Percentiles rank a stretch among this genome's conserved stretches.
These are phyloP conservation scores for Sindora glabra DNA, from an alignment of 306 rosid genomes.

Conservation along the genomic window DNA sequence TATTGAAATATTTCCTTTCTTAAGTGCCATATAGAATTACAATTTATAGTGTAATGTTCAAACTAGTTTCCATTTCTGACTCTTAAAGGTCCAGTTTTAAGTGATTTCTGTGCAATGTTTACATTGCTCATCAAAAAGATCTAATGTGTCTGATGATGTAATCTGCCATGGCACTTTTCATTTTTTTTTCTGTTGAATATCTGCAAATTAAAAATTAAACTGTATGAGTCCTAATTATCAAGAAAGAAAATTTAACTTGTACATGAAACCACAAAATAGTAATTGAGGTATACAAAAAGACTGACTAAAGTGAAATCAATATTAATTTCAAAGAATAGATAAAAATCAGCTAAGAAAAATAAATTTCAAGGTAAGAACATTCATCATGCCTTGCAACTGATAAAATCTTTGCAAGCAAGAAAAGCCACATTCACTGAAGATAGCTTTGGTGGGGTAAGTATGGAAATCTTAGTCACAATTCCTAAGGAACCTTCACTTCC, in stretches of 20 bases:
- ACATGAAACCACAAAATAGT: too few species aligned
- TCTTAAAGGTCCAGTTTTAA: background rate
- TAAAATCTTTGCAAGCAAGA: constrained; percentile 77
- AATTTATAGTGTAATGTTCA: too few species aligned
- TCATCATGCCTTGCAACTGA: constrained; percentile 68
- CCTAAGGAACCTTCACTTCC: constrained; percentile 99
- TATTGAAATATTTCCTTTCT: background rate
- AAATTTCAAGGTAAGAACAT: constrained; percentile 15
- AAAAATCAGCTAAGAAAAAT: background rate
- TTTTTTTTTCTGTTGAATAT: background rate
- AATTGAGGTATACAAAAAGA: too few species aligned
- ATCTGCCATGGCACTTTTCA: background rate
- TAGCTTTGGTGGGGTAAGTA: constrained; percentile 87
- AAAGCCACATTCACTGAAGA: constrained; percentile 75
- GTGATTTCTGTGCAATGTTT: background rate
- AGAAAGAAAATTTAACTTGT: too few species aligned
- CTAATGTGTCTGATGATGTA: background rate
- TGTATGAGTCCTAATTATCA: background rate
- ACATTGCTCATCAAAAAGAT: background rate
- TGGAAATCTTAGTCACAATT: constrained; percentile 83
- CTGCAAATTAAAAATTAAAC: background rate
- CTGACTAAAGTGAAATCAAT: too few species aligned
- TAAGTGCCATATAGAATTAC: background rate
- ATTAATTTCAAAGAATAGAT: too few species aligned
- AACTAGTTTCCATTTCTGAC: background rate